Conservation (phyloP, 371 early-diverging fungal genomes). For the Actinomortierella wolfii region DNA sequence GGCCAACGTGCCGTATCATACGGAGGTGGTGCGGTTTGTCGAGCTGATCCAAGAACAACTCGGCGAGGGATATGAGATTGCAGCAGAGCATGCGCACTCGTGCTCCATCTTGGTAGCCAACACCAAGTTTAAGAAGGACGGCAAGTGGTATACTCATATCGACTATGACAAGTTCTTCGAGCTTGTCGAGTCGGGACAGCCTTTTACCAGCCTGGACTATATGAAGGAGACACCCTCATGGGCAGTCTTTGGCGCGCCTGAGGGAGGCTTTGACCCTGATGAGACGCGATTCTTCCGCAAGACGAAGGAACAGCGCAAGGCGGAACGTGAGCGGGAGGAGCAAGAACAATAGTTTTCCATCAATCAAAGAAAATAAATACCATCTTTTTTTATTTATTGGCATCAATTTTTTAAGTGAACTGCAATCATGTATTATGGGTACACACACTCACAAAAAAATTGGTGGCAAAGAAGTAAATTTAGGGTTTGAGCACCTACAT, state of each 20-base stretch:
- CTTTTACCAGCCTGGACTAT: constrained; percentile 74
- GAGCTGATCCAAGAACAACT: constrained; percentile 58
- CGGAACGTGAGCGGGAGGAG: constrained; percentile 15
- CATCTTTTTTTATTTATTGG: too few species aligned
- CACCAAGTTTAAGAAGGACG: constrained; percentile 69
- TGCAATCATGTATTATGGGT: too few species aligned
- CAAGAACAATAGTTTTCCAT: too few species aligned
- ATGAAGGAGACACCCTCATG: constrained; percentile 77
- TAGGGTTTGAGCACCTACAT: too few species aligned
- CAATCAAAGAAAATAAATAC: too few species aligned
- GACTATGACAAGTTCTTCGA: constrained; percentile 79
- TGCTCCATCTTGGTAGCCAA: constrained; percentile 77
- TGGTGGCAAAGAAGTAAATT: too few species aligned
- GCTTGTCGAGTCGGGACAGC: constrained; percentile 62
- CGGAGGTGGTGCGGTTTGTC: constrained; percentile 78
- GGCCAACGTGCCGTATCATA: constrained; percentile 78
- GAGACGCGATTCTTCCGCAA: constrained; percentile 75
- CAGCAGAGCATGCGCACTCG: constrained; percentile 79
- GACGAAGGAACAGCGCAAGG: constrained; percentile 46
- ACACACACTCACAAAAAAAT: too few species aligned
- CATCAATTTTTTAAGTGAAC: too few species aligned
- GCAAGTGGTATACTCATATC: constrained; percentile 82
- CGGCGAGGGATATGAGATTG: constrained; percentile 72
- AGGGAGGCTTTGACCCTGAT: constrained; percentile 79
- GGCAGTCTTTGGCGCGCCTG: constrained; percentile 77